Percentiles rank a stretch among this genome's conserved stretches.
Evolutionary conservation across 2,329 filamentous ascomycete species (phyloP).

Genomic region (Penicillium sp.): DNA sequence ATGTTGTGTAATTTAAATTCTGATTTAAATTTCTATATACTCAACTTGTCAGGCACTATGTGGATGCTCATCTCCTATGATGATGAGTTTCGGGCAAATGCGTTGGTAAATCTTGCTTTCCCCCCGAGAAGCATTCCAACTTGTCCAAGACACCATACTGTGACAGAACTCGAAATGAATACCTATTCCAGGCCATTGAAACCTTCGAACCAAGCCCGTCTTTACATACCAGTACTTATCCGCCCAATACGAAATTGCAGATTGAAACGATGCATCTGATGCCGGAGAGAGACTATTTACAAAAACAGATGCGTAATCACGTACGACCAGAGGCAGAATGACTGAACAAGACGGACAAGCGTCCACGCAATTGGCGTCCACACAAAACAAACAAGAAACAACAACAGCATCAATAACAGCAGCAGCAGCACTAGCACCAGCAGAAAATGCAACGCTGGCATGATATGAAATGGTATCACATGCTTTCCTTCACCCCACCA

Average conservation of each 20-base stretch:
- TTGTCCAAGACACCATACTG: no score
- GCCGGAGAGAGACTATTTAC: slow-evolving; percentile 9
- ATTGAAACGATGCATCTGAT: no score
- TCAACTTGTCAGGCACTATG: no score
- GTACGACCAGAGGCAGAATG: slow-evolving; percentile 3
- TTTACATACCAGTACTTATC: no score
- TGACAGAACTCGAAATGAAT: no score
- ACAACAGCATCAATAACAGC: slow-evolving; percentile 1
- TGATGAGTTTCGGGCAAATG: background rate
- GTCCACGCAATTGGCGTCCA: slow-evolving; percentile 5
- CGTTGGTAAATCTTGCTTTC: background rate
- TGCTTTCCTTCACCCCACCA: slow-evolving; percentile 10
- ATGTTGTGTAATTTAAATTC: no score
- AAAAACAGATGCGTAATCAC: slow-evolving; percentile 9
- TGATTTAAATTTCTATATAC: no score
- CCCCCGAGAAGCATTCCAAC: background rate
- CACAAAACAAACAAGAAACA: slow-evolving; percentile 3
- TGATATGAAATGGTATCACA: slow-evolving; percentile 23
- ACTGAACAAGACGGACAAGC: background rate
- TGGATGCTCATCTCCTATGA: no score
- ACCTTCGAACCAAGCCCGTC: no score
- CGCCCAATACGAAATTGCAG: no score
- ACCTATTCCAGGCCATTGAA: no score
- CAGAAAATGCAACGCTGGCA: slow-evolving; percentile 19
- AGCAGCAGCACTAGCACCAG: slow-evolving; percentile 1